Evolutionary conservation across 176 grass and related monocot species (phyloP).

Genomic region (Juncus effusus): DNA sequence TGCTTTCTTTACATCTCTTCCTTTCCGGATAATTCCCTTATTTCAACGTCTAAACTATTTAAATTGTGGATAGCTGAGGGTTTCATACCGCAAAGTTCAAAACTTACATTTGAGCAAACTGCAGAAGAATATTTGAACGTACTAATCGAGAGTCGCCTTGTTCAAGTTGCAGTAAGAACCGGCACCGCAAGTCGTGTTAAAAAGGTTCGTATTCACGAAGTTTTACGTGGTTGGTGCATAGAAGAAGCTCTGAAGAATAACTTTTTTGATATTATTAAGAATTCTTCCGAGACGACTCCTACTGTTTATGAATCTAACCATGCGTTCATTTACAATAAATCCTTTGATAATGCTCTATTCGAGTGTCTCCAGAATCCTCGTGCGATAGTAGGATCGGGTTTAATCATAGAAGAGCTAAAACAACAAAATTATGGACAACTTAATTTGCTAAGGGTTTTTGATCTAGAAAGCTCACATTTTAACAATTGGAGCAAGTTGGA

Average conservation of each 20-base stretch:
- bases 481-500: constrained; percentile 29
- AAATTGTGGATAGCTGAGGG: constrained; percentile 25
- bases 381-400: neutral
- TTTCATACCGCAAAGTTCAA: neutral
- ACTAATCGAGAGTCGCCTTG: constrained; percentile 10
- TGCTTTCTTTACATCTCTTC: constrained; percentile 27
- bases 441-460: constrained; percentile 3
- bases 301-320: neutral
- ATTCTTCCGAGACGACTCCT: constrained; percentile 1
- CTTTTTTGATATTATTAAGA: constrained; percentile 23
- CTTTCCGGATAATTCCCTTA: constrained; percentile 16
- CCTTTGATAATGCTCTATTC: constrained; percentile 11
- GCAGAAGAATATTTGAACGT: constrained; percentile 1
- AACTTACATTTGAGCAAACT: constrained; percentile 13
- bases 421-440: constrained; percentile 14
- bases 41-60: constrained; percentile 27
- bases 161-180: constrained; percentile 17
- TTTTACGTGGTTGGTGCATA: constrained; percentile 18
- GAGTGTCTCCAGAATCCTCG: constrained; percentile 18
- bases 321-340: neutral
- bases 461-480: constrained; percentile 17
- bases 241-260: constrained; percentile 15
- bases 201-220: constrained; percentile 4
- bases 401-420: constrained; percentile 6
- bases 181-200: constrained; percentile 2